A percentile compares a stretch with the other conserved stretches of the same genome.
phyloP scores from a whole-genome alignment of 768 basidiomycete genomes.

The Leccinum variicolor region DNA sequence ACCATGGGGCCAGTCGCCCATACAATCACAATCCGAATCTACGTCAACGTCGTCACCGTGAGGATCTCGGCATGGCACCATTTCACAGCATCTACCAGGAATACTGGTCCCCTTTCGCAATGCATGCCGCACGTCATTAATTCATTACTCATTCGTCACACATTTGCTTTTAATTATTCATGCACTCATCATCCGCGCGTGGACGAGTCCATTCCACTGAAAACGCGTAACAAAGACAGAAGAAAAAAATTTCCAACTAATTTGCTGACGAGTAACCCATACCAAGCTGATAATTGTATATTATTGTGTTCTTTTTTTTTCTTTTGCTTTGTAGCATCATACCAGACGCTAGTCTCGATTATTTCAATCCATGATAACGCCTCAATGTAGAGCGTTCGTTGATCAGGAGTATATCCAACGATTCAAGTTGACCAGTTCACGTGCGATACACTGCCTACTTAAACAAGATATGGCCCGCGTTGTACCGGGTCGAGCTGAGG shows the following conservation, averaged over 20 bases:
- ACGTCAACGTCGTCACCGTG: background rate
- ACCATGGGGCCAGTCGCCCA: conserved; percentile 34
- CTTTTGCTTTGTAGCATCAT: conserved; percentile 6
- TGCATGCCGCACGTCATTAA: background rate
- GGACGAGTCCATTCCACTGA: background rate
- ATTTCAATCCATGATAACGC: background rate
- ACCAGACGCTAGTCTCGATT: background rate
- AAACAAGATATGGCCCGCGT: too few species aligned
- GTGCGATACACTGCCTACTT: too few species aligned
- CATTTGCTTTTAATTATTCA: background rate
- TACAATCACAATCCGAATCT: conserved; percentile 11
- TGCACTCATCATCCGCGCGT: background rate
- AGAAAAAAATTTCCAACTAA: background rate
- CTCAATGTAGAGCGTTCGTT: too few species aligned
- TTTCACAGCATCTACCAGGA: background rate
- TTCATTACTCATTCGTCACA: background rate
- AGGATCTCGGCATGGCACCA: background rate
- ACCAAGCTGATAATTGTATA: too few species aligned
- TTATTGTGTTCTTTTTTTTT: background rate
- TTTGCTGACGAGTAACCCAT: background rate
- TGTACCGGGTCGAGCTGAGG: too few species aligned
- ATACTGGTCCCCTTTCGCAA: background rate
- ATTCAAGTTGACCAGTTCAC: too few species aligned
- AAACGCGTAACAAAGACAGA: background rate
- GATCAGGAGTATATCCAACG: too few species aligned